Evolutionary conservation across 1,284 basidiomycete species (phyloP), one percentile per base, ranked within the genome.

Genomic region (Cystobasidiaceae sp.): DNA sequence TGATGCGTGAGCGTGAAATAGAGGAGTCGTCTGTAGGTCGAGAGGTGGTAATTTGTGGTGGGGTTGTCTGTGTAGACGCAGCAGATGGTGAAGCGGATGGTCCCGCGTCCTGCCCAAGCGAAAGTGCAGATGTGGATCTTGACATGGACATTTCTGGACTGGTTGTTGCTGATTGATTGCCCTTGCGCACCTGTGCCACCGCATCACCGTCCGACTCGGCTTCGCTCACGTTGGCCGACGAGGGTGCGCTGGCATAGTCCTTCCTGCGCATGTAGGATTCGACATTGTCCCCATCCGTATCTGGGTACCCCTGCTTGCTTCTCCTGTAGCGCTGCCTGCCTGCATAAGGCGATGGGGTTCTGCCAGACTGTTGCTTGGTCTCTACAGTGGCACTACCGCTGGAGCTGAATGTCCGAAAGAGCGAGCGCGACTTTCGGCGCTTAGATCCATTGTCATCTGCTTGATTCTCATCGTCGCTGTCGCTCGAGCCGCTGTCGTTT

Each of bases 371-470:
- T n/a, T n/a, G 11, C n/a, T n/a, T 39, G n/a, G 11, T 11, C 37
- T 39, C n/a, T 21, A 44, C 23, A 41, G 43, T 8, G 51, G 43
- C 7, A 21, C 8, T 4, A 4, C 28, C 7, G 54, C 21, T 3
- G 19, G 32, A 21, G 32, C 25, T 8, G 32, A 39, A 25, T 11
- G 15, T 19, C 33, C 33, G 28, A 41, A 56, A 56, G 25, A 56
- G 54, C 21, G 54, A 56, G 23, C 54, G 37, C 5, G 54, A 56
- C n/a, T n/a, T n/a, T n/a, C n/a, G n/a, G n/a, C n/a, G n/a, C 37
- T 39, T n/a, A n/a, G n/a, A n/a, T n/a, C 37, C n/a, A n/a, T 39
- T 11, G 37, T n/a, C 54, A 43, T 56, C 39, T 41, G 2, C 21
- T 32, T 25, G 27, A 23, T 28, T 15, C 28, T 44, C n/a, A n/a